Evolutionary conservation across 2,329 filamentous ascomycete genomes (phyloP).

Genomic region (Exophiala oligosperma): DNA sequence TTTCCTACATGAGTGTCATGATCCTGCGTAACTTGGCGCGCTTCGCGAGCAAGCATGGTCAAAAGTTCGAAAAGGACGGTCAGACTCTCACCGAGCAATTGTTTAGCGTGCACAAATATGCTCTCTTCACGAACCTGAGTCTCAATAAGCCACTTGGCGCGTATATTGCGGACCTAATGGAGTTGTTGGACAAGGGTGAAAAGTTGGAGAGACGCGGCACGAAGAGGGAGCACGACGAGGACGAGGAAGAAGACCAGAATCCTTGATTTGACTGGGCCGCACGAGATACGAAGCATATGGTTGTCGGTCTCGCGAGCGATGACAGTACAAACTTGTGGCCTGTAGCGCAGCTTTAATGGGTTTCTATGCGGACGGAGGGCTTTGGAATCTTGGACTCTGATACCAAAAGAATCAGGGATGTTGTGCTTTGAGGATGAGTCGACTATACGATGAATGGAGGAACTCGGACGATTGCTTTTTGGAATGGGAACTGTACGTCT

Average conservation of each 20-base stretch:
- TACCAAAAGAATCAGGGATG: too few relatives aligned
- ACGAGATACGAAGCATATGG: too few relatives aligned
- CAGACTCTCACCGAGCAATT: constrained; percentile 20
- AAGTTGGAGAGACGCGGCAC: constrained; percentile 9
- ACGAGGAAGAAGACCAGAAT: not conserved
- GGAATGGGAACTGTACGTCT: not conserved
- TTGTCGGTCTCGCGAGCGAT: too few relatives aligned
- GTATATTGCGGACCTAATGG: constrained; percentile 44
- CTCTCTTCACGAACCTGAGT: constrained; percentile 23
- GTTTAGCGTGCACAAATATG: constrained; percentile 22
- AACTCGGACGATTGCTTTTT: not conserved
- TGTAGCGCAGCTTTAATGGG: too few relatives aligned
- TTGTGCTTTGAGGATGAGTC: not conserved
- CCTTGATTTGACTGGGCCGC: not conserved
- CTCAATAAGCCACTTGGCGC: constrained; percentile 41
- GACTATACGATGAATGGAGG: not conserved
- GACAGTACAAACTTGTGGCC: too few relatives aligned
- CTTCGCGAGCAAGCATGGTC: constrained; percentile 35
- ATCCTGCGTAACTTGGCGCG: constrained; percentile 49
- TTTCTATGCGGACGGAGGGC: too few relatives aligned
- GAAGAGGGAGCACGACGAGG: constrained; percentile 20
- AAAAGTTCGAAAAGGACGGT: constrained; percentile 24
- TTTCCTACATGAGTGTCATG: constrained; percentile 49
- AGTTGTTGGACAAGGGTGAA: constrained; percentile 40
- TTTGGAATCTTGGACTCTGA: too few relatives aligned